Base-by-base conservation (phyloP, 495 filamentous ascomycete genomes). In the Tetracladium setigerum region DNA sequence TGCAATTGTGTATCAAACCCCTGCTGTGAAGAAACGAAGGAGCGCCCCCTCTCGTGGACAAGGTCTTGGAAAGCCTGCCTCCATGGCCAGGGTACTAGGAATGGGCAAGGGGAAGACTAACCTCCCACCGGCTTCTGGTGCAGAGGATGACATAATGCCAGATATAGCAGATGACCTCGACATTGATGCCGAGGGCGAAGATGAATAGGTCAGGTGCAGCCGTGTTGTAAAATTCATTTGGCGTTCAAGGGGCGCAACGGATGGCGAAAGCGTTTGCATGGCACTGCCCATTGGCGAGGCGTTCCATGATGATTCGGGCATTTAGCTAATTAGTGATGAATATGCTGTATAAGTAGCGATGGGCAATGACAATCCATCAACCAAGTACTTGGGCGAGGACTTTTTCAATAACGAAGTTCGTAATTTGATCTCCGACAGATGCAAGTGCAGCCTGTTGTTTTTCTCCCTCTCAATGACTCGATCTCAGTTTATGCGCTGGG, bases 131-230 rank as follows among this genome's bases (percentile, higher is more conserved):
- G 22, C 22, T 27, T 7, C 22, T 27, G 22, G 22, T 27, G 22
- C 3, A 27, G 22, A 27, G 7, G 22, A 27, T 27, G 22, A 27
- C 22, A 27, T 27, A 27, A 27, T 27, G 22, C 48, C 30, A 27
- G 8, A 8, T 18, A 30, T 47, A 22, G 15, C 15, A 30, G 44
- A 12, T 1, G 49, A 47, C 24, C 30, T 58, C 16, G 61, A 55
- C 14, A 32, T 35, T 4, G 62, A 59, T 22, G 62, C 48, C 2
- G 61, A 60, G 24, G 57, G 47, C 1, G 62, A 58, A 34, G 56
- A 61, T 27, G 55, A 50, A 48, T 62, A 39, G 32, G 14, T 22
- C 10, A 33, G 14, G n/a, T 19, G 35, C 17, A 38, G 24, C 34
- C 27, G 14, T 34, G 37, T 40, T 40, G 19, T 15, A 41, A 35